Conservation (phyloP, 192 early-diverging fungal species). For the Entomortierella parvispora region DNA sequence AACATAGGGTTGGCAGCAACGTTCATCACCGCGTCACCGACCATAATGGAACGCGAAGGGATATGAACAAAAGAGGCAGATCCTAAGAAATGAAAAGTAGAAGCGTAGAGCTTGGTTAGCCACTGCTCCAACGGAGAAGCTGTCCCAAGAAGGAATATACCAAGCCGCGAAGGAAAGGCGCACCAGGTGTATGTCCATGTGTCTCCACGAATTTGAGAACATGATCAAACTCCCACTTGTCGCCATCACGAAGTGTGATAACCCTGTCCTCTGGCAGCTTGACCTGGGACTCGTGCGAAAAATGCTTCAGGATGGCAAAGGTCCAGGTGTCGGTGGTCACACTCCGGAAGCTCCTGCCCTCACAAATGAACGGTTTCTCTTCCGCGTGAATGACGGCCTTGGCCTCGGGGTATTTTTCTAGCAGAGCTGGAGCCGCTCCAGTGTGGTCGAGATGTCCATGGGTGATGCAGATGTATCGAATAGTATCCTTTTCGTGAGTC, state of each 20-base stretch:
- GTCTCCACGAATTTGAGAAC: constrained; percentile 47
- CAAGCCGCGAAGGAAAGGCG: no score
- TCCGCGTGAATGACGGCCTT: constrained; percentile 46
- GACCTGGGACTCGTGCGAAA: constrained; percentile 46
- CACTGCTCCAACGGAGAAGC: not conserved
- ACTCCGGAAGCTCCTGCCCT: constrained; percentile 27
- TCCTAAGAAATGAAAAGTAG: constrained; percentile 11
- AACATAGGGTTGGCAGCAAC: constrained; percentile 32
- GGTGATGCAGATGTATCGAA: constrained; percentile 51
- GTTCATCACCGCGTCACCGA: constrained; percentile 52
- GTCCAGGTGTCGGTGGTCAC: constrained; percentile 32
- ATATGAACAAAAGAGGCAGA: constrained; percentile 52
- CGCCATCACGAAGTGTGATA: constrained; percentile 30
- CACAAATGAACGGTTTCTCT: constrained; percentile 44
- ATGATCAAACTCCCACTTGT: constrained; percentile 53
- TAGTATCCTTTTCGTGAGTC: constrained; percentile 32
- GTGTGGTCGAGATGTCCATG: constrained; percentile 54
- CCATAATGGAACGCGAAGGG: constrained; percentile 42
- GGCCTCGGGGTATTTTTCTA: constrained; percentile 40
- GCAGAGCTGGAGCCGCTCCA: constrained; percentile 26
- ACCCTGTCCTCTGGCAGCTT: constrained; percentile 23
- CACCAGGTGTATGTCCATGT: constrained; percentile 48
- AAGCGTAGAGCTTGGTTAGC: not conserved
- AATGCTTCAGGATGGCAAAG: constrained; percentile 32
- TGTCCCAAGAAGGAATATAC: no score